Evolutionary conservation across 2,329 filamentous ascomycete genomes (phyloP), one percentile per base, ranked within the genome.

Genomic region (Davidsoniella virescens): DNA sequence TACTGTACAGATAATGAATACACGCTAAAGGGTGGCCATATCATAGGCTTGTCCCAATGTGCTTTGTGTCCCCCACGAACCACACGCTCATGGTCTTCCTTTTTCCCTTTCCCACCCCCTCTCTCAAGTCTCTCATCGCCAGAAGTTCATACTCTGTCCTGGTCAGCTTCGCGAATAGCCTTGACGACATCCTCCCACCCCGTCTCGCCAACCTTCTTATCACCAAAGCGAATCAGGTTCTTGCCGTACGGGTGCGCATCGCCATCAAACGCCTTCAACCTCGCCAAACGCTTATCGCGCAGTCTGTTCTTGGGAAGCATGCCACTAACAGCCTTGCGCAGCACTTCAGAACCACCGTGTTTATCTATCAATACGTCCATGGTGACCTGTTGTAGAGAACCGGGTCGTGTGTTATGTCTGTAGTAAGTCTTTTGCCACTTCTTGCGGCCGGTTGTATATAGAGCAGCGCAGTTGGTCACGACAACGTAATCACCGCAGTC

Each of bases 401-500:
- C 92, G 0, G 92, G 92, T 10, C 87, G 76, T 20, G 92, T 96
- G 57, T 81, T 93, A 67, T 96, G 92, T 49, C 85, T 78, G 72
- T 95, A 94, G 74, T 98, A 98, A 57, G 80, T 81, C 73, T 98
- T 98, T 70, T 94, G 86, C 67, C 78, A 82, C 64, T 80, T 84
- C 71, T 98, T 98, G 64, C 85, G 84, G 57, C 92, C 92, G 6
- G 92, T 96, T 1, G 80, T 82, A 69, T 88, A 80, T 46, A 98
- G 72, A 44, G 90, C 80, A 39, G 83, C 76, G 71, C 92, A 96
- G 64, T 87, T 82, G 37, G 86, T 86, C 47, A 92, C 88, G 1
- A 98, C 90, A 10, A 98, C 88, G 66, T 98, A 98, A 77, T 98
- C 92, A 59, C 92, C 92, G 73, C 92, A 96, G 73, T 98, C 92